These are phyloP conservation scores for Diaporthe caulivora DNA, from an alignment of 2,329 filamentous ascomycete species.

Conservation along the genomic window DNA sequence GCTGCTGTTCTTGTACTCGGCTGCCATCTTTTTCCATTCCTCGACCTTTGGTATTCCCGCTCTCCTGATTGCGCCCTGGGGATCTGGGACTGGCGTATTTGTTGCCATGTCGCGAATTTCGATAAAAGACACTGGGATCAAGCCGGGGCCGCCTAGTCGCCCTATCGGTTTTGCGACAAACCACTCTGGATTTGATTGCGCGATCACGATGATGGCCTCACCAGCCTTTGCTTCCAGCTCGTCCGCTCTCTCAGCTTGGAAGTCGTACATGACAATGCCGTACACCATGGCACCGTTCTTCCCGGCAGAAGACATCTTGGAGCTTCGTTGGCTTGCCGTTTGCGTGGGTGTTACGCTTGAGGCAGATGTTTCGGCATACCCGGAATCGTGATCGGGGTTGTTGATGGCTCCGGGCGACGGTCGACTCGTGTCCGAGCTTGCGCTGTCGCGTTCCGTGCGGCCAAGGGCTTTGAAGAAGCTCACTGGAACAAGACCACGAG, in stretches of 20 bases:
- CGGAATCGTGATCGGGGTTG: conserved; percentile 87
- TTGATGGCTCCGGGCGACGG: conserved; percentile 63
- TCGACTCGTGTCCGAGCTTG: conserved; percentile 71
- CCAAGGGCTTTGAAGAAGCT: conserved; percentile 93
- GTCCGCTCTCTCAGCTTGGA: conserved; percentile 93
- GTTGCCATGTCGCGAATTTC: conserved; percentile 95
- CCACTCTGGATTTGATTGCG: conserved; percentile 98
- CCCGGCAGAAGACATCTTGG: conserved; percentile 56
- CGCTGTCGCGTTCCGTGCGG: conserved; percentile 91
- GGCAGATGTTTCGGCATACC: conserved; percentile 75
- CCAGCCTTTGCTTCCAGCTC: conserved; percentile 95
- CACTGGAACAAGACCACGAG: conserved; percentile 92
- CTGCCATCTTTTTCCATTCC: conserved; percentile 99
- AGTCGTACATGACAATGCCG: conserved; percentile 96
- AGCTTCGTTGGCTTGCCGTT: conserved; percentile 60
- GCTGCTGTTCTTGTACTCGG: conserved; percentile 99
- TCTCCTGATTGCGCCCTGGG: conserved; percentile 85
- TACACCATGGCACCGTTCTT: conserved; percentile 89
- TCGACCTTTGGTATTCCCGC: conserved; percentile 95
- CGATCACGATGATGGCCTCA: conserved; percentile 98
- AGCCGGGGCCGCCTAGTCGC: conserved; percentile 90
- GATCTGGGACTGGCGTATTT: conserved; percentile 83
- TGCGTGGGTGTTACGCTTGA: conserved; percentile 45
- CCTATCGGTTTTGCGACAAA: conserved; percentile 99
- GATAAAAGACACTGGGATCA: conserved; percentile 97